phyloP scores from a whole-genome alignment of 306 rosid species.

The Cucumis melo region DNA sequence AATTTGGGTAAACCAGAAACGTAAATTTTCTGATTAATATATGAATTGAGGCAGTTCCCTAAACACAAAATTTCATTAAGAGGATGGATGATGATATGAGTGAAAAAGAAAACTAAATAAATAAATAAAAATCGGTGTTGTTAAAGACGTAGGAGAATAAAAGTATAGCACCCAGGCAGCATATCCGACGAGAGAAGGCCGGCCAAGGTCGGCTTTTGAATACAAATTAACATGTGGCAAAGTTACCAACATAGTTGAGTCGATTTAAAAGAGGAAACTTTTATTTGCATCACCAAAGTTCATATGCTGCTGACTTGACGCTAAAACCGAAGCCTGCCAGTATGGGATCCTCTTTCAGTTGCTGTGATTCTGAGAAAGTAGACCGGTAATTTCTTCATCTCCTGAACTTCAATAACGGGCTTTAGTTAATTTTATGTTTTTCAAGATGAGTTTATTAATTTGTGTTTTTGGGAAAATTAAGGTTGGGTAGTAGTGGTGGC shows the following conservation, averaged over 20 bases:
- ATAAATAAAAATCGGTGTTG: background rate
- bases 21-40: no score
- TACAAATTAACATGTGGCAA: conserved; percentile 1
- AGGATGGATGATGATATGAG: background rate
- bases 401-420: no score
- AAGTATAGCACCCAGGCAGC: background rate
- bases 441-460: background rate
- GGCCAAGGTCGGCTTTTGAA: conserved; percentile 58
- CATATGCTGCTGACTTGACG: conserved; percentile 5
- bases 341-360: conserved; percentile 66
- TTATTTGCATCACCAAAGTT: background rate
- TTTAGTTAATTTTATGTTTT: background rate
- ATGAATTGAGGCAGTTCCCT: no score
- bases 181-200: conserved; percentile 24
- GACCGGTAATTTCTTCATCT: conserved; percentile 30
- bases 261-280: conserved; percentile 19
- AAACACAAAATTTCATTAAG: background rate
- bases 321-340: background rate
- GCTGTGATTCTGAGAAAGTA: conserved; percentile 45
- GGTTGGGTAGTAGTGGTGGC: conserved; percentile 9
- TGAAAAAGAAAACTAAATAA: background rate
- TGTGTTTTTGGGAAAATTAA: background rate
- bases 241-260: background rate
- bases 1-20: no score
- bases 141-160: background rate